phyloP scores from a whole-genome alignment of 257 asterid genomes.

The Nicotiana attenuata region DNA sequence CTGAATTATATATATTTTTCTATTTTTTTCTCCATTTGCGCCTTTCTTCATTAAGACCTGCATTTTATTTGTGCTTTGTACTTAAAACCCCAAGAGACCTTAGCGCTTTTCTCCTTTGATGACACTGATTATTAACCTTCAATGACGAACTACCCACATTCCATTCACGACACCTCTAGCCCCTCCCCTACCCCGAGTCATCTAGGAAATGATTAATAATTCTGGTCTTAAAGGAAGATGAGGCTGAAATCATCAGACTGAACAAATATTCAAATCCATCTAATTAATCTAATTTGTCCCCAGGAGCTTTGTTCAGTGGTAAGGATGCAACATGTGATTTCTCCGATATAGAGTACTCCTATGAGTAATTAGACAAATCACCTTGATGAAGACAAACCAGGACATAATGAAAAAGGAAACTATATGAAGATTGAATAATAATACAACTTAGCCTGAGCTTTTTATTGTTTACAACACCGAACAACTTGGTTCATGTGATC shows the following conservation, averaged over 20 bases:
- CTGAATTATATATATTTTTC: too few species aligned
- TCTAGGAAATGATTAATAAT: neutral
- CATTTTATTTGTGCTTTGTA: neutral
- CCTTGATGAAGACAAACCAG: neutral
- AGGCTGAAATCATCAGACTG: neutral
- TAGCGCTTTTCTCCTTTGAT: neutral
- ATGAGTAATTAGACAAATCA: neutral
- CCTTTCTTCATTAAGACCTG: neutral
- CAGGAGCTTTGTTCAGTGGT: neutral
- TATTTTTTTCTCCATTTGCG: too few species aligned
- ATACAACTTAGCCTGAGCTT: neutral
- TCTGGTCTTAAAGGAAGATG: neutral
- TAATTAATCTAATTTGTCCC: neutral
- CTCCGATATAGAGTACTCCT: neutral
- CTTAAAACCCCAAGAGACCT: neutral
- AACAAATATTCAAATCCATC: neutral
- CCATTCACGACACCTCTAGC: neutral
- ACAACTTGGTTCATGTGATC: neutral
- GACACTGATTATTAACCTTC: neutral
- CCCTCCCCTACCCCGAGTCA: neutral
- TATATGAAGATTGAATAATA: neutral
- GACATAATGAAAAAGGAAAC: neutral
- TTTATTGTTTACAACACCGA: neutral
- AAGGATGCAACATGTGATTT: neutral
- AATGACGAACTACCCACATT: neutral